phyloP scores from a whole-genome alignment of 192 early-diverging fungal genomes.

The Umbelopsis vinacea region DNA sequence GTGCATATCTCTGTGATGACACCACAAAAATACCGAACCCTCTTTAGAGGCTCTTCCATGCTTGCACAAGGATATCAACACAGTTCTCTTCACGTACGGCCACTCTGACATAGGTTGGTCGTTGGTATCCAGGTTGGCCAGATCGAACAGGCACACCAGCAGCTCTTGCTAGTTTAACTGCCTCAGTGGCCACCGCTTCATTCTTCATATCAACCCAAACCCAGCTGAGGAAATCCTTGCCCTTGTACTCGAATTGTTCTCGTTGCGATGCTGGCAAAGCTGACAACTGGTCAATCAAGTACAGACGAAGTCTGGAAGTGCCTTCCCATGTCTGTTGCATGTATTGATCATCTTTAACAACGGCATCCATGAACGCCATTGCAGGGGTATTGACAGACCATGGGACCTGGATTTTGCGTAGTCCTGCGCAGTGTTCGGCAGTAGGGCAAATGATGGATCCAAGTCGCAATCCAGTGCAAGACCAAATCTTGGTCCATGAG shows the following conservation, averaged over 20 bases:
- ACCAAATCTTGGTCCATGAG: slow-evolving; percentile 96
- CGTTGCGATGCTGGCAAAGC: slow-evolving; percentile 22
- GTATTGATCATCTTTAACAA: slow-evolving; percentile 71
- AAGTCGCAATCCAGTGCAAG: slow-evolving; percentile 86
- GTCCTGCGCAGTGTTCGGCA: slow-evolving; percentile 64
- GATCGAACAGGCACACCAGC: slow-evolving; percentile 88
- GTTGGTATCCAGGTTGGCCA: slow-evolving; percentile 76
- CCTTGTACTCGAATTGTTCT: slow-evolving; percentile 67
- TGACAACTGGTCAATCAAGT: slow-evolving; percentile 51
- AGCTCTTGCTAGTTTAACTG: slow-evolving; percentile 64
- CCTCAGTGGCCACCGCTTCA: slow-evolving; percentile 62
- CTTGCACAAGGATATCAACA: slow-evolving; percentile 70
- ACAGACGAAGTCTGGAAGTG: slow-evolving; percentile 69
- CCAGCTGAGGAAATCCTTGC: slow-evolving; percentile 82
- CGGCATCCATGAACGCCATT: slow-evolving; percentile 80
- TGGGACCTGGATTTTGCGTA: slow-evolving; percentile 85
- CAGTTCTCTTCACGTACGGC: slow-evolving; percentile 75
- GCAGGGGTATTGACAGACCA: slow-evolving; percentile 94
- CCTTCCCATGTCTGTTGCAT: slow-evolving; percentile 79
- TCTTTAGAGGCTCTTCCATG: slow-evolving; percentile 60
- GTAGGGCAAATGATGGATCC: slow-evolving; percentile 91
- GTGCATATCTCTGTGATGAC: background rate
- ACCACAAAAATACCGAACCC: background rate
- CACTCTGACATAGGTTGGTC: slow-evolving; percentile 75
- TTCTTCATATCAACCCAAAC: slow-evolving; percentile 82